phyloP scores from a whole-genome alignment of 257 asterid species.

The Solanum infundibuliforme region DNA sequence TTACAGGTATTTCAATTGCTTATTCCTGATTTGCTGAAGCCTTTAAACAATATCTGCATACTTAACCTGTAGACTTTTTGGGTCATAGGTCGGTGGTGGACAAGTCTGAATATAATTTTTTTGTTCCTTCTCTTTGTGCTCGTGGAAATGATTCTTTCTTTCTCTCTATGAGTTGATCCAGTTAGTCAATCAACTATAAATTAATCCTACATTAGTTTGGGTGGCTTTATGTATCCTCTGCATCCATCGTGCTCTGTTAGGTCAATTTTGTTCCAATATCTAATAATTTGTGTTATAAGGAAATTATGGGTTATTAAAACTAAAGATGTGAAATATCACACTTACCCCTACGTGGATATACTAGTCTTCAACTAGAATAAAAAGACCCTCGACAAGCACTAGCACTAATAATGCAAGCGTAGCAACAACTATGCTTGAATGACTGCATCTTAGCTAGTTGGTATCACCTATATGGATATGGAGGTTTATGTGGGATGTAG shows the following conservation, averaged over 20 bases:
- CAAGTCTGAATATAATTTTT: background rate
- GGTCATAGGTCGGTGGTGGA: background rate
- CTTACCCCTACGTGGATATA: background rate
- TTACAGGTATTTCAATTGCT: constrained; percentile 56
- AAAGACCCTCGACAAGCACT: background rate
- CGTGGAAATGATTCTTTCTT: background rate
- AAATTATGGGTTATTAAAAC: background rate
- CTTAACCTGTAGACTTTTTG: background rate
- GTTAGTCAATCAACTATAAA: background rate
- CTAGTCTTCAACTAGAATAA: background rate
- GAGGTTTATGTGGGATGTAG: background rate
- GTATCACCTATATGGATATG: background rate
- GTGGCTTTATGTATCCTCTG: background rate
- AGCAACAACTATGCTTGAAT: background rate
- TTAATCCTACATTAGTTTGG: background rate
- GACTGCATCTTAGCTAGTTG: background rate
- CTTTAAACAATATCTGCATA: background rate
- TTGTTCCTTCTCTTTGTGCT: background rate
- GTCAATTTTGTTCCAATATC: background rate
- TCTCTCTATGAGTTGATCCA: background rate
- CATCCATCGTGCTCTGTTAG: background rate
- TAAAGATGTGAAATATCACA: background rate
- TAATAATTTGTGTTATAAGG: background rate
- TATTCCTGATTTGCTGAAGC: background rate
- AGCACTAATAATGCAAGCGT: background rate